Conservation (phyloP, 306 rosid genomes). For the Cicer bijugum region DNA sequence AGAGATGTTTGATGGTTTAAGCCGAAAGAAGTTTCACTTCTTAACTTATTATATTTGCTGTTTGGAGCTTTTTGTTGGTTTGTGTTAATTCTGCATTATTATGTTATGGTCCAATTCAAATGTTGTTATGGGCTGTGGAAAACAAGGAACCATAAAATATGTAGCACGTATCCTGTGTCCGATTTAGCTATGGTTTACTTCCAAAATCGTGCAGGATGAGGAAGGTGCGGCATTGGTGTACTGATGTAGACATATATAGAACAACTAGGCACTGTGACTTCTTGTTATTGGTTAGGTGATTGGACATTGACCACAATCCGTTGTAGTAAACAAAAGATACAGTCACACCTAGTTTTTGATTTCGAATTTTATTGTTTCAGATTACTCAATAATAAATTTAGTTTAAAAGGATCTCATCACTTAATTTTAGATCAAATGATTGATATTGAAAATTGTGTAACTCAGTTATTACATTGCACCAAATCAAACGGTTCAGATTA, state of each 20-base stretch:
- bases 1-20: not conserved
- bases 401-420: too few species aligned
- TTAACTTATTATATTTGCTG: not conserved
- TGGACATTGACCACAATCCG: not conserved
- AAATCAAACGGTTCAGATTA: too few species aligned
- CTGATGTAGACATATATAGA: conserved; percentile 9
- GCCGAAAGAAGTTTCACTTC: conserved; percentile 24
- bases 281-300: not conserved
- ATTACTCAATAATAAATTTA: too few species aligned
- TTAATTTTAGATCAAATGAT: too few species aligned
- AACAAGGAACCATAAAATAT: not conserved
- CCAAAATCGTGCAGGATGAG: not conserved
- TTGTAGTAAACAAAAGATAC: too few species aligned
- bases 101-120: conserved; percentile 8
- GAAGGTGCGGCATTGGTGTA: not conserved
- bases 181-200: not conserved
- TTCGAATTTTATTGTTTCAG: too few species aligned
- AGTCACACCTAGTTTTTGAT: too few species aligned
- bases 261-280: not conserved
- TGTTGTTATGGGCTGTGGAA: not conserved
- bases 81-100: conserved; percentile 1
- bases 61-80: not conserved
- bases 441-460: too few species aligned
- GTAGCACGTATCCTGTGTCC: not conserved
- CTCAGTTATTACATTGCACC: too few species aligned